Evolutionary conservation across 768 basidiomycete species (phyloP).

Genomic region (Calvatia gigantea): DNA sequence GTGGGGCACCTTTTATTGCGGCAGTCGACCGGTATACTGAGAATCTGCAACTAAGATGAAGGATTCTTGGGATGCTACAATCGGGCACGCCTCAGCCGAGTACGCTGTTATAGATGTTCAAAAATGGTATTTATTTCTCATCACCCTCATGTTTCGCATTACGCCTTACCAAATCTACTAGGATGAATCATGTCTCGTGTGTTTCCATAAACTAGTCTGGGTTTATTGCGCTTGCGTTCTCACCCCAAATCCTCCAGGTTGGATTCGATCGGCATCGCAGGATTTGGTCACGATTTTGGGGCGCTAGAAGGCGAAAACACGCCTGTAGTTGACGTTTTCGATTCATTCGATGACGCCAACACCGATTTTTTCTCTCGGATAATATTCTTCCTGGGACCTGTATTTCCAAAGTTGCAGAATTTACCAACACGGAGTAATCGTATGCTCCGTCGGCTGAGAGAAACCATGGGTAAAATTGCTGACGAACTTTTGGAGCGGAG

Average conservation of each 20-base stretch:
- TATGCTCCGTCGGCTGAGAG: conserved; percentile 26
- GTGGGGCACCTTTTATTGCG: conserved; percentile 26
- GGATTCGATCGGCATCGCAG: conserved; percentile 56
- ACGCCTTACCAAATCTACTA: conserved; percentile 1
- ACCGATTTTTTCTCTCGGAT: conserved; percentile 24
- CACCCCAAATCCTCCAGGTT: conserved; percentile 30
- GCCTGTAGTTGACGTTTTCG: conserved; percentile 37
- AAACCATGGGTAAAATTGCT: conserved; percentile 36
- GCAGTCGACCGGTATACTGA: not conserved
- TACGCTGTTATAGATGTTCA: conserved; percentile 43
- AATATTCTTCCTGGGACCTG: conserved; percentile 32
- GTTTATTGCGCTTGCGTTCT: not conserved
- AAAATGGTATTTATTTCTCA: conserved; percentile 30
- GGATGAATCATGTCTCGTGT: conserved; percentile 46
- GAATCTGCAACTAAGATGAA: conserved; percentile 35
- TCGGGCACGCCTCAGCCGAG: conserved; percentile 22
- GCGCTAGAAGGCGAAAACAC: conserved; percentile 45
- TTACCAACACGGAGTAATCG: conserved; percentile 34
- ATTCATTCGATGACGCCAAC: conserved; percentile 27
- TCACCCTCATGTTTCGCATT: not conserved
- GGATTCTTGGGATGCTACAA: conserved; percentile 22
- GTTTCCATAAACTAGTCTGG: not conserved
- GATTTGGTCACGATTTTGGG: conserved; percentile 57
- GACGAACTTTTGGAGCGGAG: conserved; percentile 34
- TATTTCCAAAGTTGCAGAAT: conserved; percentile 30